These are phyloP conservation scores for Cladosporium oxysporum DNA, from an alignment of 2,329 filamentous ascomycete genomes.

Conservation along the genomic window DNA sequence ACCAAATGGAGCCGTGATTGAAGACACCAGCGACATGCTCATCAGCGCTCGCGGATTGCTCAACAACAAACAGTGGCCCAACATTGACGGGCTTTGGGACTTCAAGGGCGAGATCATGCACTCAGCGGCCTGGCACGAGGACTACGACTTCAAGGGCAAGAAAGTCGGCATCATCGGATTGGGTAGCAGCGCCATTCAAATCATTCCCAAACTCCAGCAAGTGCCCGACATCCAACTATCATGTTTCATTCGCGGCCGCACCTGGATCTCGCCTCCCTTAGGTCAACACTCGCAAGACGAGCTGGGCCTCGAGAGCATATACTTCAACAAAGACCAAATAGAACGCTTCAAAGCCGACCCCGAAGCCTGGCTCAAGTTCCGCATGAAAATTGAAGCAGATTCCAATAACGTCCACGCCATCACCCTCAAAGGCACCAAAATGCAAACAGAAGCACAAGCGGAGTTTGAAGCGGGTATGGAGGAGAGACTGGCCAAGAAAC, in stretches of 20 bases:
- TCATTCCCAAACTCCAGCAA: conserved; percentile 43
- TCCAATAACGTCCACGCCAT: conserved; percentile 59
- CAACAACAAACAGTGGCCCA: conserved; percentile 56
- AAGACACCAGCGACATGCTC: conserved; percentile 50
- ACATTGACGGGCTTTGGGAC: conserved; percentile 52
- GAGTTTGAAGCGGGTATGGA: conserved; percentile 47
- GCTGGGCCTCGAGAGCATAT: conserved; percentile 38
- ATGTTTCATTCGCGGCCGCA: conserved; percentile 64
- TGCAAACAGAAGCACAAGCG: conserved; percentile 40
- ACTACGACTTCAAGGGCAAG: conserved; percentile 33
- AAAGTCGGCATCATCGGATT: conserved; percentile 27
- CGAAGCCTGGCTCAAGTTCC: conserved; percentile 55
- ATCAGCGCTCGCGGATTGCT: conserved; percentile 53
- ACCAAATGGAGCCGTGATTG: conserved; percentile 25
- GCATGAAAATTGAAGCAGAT: conserved; percentile 49
- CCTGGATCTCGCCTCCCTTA: conserved; percentile 65
- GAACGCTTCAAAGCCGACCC: conserved; percentile 60
- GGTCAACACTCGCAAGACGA: conserved; percentile 36
- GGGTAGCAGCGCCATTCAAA: conserved; percentile 42
- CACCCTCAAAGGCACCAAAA: conserved; percentile 42
- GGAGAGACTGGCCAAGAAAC: conserved; percentile 38
- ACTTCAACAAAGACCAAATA: conserved; percentile 46
- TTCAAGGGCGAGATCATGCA: conserved; percentile 59
- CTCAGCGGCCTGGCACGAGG: conserved; percentile 57
- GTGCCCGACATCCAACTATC: conserved; percentile 49